phyloP scores from a whole-genome alignment of 1,284 basidiomycete genomes.

The Fereydounia khargensis region DNA sequence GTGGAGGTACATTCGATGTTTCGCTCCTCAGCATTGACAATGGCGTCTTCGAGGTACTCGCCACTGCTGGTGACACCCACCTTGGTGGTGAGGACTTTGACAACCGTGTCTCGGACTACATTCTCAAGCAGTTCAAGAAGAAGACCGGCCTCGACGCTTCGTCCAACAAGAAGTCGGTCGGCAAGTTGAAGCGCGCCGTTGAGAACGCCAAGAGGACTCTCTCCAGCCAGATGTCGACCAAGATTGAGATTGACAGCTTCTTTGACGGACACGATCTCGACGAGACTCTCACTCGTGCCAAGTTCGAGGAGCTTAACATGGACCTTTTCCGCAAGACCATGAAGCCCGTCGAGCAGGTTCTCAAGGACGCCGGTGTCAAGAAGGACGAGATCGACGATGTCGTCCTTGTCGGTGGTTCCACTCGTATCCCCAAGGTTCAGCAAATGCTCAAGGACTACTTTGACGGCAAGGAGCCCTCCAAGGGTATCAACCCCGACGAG shows the following conservation, averaged over 20 bases:
- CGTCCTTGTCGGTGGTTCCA: conserved; percentile 97
- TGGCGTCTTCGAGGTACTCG: conserved; percentile 98
- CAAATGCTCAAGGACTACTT: conserved; percentile 91
- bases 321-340: conserved; percentile 83
- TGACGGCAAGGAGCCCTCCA: conserved; percentile 89
- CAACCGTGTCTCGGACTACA: conserved; percentile 80
- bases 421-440: conserved; percentile 90
- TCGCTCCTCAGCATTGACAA: conserved; percentile 99
- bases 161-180: conserved; percentile 92
- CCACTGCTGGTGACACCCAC: conserved; percentile 98
- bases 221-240: conserved; percentile 87
- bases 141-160: conserved; percentile 78
- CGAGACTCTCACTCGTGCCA: conserved; percentile 80
- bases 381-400: conserved; percentile 90
- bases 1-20: conserved; percentile 94
- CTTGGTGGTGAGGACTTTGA: conserved; percentile 99
- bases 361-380: conserved; percentile 87
- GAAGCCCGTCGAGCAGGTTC: conserved; percentile 96
- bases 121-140: conserved; percentile 92
- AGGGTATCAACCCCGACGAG: conserved; percentile 97
- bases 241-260: conserved; percentile 79
- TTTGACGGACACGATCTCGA: conserved; percentile 95
- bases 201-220: conserved; percentile 99
- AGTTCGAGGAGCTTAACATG: conserved; percentile 82
- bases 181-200: conserved; percentile 95